Conservation (phyloP, 768 basidiomycete species). For the Steccherinum ochraceum region DNA sequence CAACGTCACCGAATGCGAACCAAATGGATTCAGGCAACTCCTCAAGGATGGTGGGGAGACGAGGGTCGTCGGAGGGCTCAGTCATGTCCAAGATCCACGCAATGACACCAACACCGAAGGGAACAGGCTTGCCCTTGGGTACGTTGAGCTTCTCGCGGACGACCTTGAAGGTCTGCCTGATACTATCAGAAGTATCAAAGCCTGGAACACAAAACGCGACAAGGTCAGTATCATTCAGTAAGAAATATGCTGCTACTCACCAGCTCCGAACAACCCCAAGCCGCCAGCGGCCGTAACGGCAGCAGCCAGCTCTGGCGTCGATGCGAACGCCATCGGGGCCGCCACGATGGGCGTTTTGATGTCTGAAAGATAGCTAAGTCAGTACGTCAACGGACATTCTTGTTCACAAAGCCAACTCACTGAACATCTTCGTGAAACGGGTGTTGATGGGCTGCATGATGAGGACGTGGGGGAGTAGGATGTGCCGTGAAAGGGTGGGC, state of each 20-base stretch:
- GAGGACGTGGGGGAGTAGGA: background rate
- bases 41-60: constrained; percentile 47
- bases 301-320: constrained; percentile 41
- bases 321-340: constrained; percentile 69
- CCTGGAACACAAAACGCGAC: constrained; percentile 32
- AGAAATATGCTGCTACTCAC: constrained; percentile 25
- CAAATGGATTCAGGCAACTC: constrained; percentile 59
- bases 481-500: background rate
- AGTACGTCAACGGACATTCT: no score
- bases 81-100: constrained; percentile 62
- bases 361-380: constrained; percentile 29
- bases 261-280: constrained; percentile 68
- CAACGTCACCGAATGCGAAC: constrained; percentile 67
- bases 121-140: constrained; percentile 26
- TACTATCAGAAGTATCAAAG: constrained; percentile 37
- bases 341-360: constrained; percentile 53
- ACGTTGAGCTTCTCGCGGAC: constrained; percentile 37
- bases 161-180: constrained; percentile 45
- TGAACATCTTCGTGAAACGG: constrained; percentile 43
- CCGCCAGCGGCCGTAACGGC: constrained; percentile 62
- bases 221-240: background rate
- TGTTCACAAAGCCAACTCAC: constrained; percentile 34
- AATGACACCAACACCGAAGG: constrained; percentile 72
- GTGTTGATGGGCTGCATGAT: constrained; percentile 29
- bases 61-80: constrained; percentile 29